A percentile compares a stretch with the other conserved stretches of the same genome.
Conservation (phyloP, 2,329 filamentous ascomycete species). For the Stagonosporopsis cucurbitacearum region DNA sequence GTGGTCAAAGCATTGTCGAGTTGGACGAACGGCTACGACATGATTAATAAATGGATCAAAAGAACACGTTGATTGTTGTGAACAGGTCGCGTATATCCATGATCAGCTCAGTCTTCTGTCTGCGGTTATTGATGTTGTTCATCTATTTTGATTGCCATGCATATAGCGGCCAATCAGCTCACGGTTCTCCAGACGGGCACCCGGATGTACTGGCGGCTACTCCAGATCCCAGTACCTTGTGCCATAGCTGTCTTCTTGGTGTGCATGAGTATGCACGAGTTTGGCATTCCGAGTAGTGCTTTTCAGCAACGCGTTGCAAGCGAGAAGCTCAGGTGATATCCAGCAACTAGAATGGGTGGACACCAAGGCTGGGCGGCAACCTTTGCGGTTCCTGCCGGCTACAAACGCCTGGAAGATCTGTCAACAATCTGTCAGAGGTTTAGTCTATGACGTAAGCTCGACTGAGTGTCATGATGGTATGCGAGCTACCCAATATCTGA, state of each 20-base stretch:
- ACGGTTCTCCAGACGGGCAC: neutral
- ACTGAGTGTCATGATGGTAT: neutral
- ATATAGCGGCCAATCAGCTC: constrained; percentile 35
- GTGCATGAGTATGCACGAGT: neutral
- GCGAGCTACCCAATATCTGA: neutral
- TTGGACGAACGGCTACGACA: constrained; percentile 5
- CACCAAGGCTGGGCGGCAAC: neutral
- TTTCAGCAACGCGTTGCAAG: neutral
- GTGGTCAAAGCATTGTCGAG: constrained; percentile 16
- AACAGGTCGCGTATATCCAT: constrained; percentile 31
- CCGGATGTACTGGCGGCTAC: constrained; percentile 8
- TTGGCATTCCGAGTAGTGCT: neutral
- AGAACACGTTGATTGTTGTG: constrained; percentile 46
- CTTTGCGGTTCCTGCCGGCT: too few species aligned
- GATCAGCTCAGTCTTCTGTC: constrained; percentile 29
- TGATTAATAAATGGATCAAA: constrained; percentile 34
- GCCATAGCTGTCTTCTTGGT: neutral
- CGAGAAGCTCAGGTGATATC: neutral
- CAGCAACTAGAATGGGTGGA: neutral
- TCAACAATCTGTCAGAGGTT: neutral
- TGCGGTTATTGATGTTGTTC: constrained; percentile 43
- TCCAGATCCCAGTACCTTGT: constrained; percentile 1
- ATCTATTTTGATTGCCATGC: constrained; percentile 44
- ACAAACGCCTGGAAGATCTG: neutral
- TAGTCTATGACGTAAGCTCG: neutral